These are phyloP conservation scores for Debaryomyces castellii DNA, from an alignment of 805 yeast species.

Conservation along the genomic window DNA sequence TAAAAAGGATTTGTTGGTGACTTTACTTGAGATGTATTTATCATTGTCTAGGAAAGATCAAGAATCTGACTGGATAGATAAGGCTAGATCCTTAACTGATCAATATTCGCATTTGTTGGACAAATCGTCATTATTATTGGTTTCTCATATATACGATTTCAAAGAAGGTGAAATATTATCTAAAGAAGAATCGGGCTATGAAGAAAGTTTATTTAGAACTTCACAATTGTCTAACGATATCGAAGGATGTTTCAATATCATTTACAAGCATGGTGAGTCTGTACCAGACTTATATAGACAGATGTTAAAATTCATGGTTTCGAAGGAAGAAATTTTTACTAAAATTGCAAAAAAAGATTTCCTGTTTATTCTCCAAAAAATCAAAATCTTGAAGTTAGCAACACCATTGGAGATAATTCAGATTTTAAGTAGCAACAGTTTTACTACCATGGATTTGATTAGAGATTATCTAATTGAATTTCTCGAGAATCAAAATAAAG, in stretches of 20 bases:
- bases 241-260: slow-evolving; percentile 52
- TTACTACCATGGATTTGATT: slow-evolving; percentile 69
- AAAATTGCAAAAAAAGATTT: slow-evolving; percentile 52
- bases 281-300: slow-evolving; percentile 66
- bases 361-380: slow-evolving; percentile 48
- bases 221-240: slow-evolving; percentile 60
- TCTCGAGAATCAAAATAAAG: slow-evolving; percentile 58
- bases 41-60: slow-evolving; percentile 46
- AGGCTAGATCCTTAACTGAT: slow-evolving; percentile 56
- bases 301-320: slow-evolving; percentile 63
- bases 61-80: slow-evolving; percentile 57
- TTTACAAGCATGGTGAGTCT: slow-evolving; percentile 57
- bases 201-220: slow-evolving; percentile 66
- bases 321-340: slow-evolving; percentile 50
- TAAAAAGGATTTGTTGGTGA: slow-evolving; percentile 68
- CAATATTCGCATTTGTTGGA: slow-evolving; percentile 52
- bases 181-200: slow-evolving; percentile 43
- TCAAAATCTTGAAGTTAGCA: slow-evolving; percentile 53
- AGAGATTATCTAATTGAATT: slow-evolving; percentile 65
- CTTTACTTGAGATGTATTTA: slow-evolving; percentile 80
- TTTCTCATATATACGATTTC: slow-evolving; percentile 58
- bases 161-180: slow-evolving; percentile 47
- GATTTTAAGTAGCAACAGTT: slow-evolving; percentile 58
- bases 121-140: slow-evolving; percentile 50
- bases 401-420: slow-evolving; percentile 79